Conservation (phyloP, 176 grass and related monocot genomes). For the Alloteropsis semialata region DNA sequence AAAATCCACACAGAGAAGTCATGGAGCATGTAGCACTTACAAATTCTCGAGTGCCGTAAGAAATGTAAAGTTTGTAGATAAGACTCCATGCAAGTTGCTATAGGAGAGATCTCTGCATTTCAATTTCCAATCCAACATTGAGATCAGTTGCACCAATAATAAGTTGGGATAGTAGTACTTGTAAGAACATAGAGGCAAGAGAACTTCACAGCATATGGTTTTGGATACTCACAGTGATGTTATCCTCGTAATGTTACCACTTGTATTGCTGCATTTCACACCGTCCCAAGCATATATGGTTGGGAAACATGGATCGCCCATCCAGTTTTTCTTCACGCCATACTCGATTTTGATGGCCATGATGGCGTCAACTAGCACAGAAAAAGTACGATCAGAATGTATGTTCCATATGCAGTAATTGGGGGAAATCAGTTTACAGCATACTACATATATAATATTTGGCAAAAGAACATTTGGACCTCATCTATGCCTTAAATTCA, state of each 20-base stretch:
- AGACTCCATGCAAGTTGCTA: conserved; percentile 14
- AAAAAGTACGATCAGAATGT: too few species aligned
- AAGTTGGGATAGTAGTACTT: neutral
- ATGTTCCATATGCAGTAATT: too few species aligned
- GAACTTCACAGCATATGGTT: too few species aligned
- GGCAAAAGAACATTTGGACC: too few species aligned
- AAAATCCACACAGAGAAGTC: too few species aligned
- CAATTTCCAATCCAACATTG: neutral
- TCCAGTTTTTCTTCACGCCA: conserved; percentile 29
- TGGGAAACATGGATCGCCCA: conserved; percentile 47
- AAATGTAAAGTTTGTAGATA: conserved; percentile 30
- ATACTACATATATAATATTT: too few species aligned
- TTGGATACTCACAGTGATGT: conserved; percentile 29
- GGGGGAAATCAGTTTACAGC: too few species aligned
- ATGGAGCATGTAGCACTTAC: conserved; percentile 46
- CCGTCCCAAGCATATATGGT: conserved; percentile 28
- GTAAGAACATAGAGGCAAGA: neutral
- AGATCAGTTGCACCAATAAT: neutral
- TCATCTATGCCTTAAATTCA: too few species aligned
- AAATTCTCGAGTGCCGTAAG: conserved; percentile 31
- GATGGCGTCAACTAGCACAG: conserved; percentile 27
- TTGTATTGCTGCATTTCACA: conserved; percentile 21
- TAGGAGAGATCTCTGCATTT: conserved; percentile 39
- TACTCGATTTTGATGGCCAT: conserved; percentile 26
- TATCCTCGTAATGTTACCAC: conserved; percentile 8